Evolutionary conservation across 768 basidiomycete species (phyloP), one percentile per base, ranked within the genome.

Genomic region (Neoboletus magnificus): DNA sequence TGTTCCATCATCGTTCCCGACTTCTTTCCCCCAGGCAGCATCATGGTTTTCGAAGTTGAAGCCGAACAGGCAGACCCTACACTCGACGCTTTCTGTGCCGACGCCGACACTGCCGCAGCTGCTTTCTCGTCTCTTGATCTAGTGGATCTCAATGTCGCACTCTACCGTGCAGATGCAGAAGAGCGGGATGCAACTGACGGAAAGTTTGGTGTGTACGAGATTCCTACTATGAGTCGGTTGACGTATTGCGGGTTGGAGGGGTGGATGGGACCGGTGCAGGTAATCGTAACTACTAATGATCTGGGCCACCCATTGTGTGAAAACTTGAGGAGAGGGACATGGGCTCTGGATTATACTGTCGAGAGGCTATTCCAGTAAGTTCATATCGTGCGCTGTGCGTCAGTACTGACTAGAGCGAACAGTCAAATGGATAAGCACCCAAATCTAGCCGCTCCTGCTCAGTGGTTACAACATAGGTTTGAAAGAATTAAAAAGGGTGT

Each of bases 171-270:
- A 0, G 93, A 98, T 50, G 86, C 84, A 1, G 97, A 99, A 73
- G 97, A 99, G 71, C 78, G 85, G 36, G 96, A 98, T 67, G 89
- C 90, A 3, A 96, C 92, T 2, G 76, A 72, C 4, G 91, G 91
- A 1, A 81, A 85, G 57, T 85, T 87, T 66, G 95, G 97, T 4
- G 82, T 76, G 1, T 98, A 98, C 71, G 80, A 87, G 45, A 74
- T 99, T 33, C 91, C 95, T 5, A 82, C 79, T 23, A 65, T 82
- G 23, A 93, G 89, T 0, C 80, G 81, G 55, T 75, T 94, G 70
- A 84, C 82, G 12, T 99, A 98, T 71, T 98, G 95, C 64, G 97
- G 97, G 18, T 71, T 98, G 48, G 93, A 98, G 66, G 97, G 97
- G 2, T 99, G 95, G 93, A 98, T 99, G 93, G 82, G 87, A 62